Conservation (phyloP, 2,329 filamentous ascomycete genomes). For the Talaromyces atroroseus region DNA sequence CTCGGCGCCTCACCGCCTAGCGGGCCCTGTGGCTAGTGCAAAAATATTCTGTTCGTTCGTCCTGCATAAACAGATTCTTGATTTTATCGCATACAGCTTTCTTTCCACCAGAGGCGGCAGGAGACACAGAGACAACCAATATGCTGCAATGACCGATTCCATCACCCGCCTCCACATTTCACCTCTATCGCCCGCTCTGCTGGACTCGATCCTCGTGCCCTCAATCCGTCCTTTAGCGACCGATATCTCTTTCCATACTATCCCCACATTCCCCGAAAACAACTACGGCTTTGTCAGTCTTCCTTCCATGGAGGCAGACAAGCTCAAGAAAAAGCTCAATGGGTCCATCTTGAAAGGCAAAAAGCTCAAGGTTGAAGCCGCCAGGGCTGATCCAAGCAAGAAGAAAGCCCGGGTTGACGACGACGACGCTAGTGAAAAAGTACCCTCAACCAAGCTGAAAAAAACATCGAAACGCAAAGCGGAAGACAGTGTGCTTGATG, state of each 20-base stretch:
- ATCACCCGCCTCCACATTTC: conserved; percentile 72
- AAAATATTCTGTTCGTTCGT: background rate
- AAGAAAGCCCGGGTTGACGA: conserved; percentile 14
- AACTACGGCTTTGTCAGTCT: conserved; percentile 87
- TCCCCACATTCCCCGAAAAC: conserved; percentile 84
- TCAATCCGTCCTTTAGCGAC: conserved; percentile 61
- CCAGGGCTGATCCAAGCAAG: conserved; percentile 58
- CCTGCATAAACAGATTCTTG: too few relatives aligned
- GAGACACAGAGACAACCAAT: background rate
- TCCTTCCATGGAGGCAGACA: conserved; percentile 76
- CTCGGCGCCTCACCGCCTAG: conserved; percentile 3
- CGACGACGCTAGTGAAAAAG: conserved; percentile 12
- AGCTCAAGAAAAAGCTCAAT: conserved; percentile 84
- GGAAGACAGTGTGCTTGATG: conserved; percentile 54
- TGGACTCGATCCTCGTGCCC: conserved; percentile 65
- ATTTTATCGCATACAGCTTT: background rate
- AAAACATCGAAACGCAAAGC: conserved; percentile 34
- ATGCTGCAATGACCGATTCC: conserved; percentile 28
- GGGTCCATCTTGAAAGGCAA: conserved; percentile 76
- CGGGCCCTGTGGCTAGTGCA: conserved; percentile 1
- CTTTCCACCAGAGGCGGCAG: background rate
- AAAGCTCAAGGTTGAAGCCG: conserved; percentile 80
- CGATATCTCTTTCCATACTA: conserved; percentile 79
- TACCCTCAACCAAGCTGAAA: conserved; percentile 18
- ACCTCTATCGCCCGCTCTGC: conserved; percentile 70